Evolutionary conservation across 1,139 yeast genomes (phyloP).

Genomic region (Sugiyamaella pinicola): DNA sequence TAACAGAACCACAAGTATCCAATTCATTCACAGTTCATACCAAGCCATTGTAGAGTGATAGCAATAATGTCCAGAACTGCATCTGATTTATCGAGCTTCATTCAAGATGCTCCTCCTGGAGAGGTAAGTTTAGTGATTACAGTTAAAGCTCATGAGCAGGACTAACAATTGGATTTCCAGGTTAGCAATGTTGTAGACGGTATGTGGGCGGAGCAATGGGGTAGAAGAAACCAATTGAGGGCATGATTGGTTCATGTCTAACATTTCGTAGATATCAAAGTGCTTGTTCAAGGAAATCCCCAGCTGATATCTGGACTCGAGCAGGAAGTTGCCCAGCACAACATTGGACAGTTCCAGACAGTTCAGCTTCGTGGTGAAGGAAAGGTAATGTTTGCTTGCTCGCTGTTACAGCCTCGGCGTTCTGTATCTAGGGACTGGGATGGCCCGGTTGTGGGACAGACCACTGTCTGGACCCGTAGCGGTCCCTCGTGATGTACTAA

Average conservation of each 20-base stretch:
- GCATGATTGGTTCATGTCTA: neutral
- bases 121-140: constrained; percentile 41
- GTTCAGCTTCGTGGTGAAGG: constrained; percentile 41
- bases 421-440: no score
- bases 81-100: constrained; percentile 42
- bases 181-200: constrained; percentile 15
- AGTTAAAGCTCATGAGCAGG: neutral
- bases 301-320: constrained; percentile 37
- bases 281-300: constrained; percentile 42
- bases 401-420: constrained; percentile 25
- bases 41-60: no score
- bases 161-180: constrained; percentile 2
- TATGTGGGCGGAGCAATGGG: neutral
- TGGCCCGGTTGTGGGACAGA: no score
- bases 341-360: constrained; percentile 48
- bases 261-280: constrained; percentile 37
- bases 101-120: constrained; percentile 59
- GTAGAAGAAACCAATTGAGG: no score
- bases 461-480: no score
- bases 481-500: no score
- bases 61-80: constrained; percentile 34
- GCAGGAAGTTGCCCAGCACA: constrained; percentile 48
- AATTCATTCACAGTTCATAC: no score
- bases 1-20: no score
- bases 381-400: constrained; percentile 22